Evolutionary conservation across 257 asterid genomes (phyloP).

Genomic region (Nicotiana attenuata): DNA sequence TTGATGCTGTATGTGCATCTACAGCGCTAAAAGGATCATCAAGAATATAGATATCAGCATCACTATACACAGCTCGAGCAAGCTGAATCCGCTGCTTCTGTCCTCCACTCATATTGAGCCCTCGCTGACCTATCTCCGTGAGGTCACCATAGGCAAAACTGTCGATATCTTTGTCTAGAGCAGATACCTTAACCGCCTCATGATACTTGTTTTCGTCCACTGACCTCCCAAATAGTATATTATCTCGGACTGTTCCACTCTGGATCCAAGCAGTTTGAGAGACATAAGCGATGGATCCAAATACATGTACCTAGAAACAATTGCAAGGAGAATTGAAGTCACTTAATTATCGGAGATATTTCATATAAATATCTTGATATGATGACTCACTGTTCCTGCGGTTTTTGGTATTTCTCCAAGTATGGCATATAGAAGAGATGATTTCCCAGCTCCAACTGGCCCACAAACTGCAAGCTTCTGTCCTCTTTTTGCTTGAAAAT

Average conservation of each 20-base stretch:
- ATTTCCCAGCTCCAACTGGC: constrained; percentile 73
- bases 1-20: constrained; percentile 78
- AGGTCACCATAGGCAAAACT: constrained; percentile 63
- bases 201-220: constrained; percentile 50
- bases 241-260: constrained; percentile 71
- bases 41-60: constrained; percentile 65
- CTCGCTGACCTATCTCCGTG: constrained; percentile 85
- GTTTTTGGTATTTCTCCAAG: constrained; percentile 63
- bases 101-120: constrained; percentile 81
- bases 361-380: not conserved
- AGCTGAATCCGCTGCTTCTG: constrained; percentile 84
- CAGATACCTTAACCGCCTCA: constrained; percentile 48
- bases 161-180: constrained; percentile 65
- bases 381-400: constrained; percentile 56
- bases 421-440: constrained; percentile 58
- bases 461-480: constrained; percentile 72
- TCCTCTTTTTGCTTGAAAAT: constrained; percentile 35
- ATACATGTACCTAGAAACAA: constrained; percentile 40
- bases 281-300: constrained; percentile 70
- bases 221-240: constrained; percentile 63
- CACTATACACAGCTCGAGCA: constrained; percentile 73
- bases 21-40: constrained; percentile 93
- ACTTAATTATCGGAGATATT: not conserved
- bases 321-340: not conserved
- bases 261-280: constrained; percentile 81